Base-by-base conservation (phyloP, 1,139 yeast species). In the Sugiyamaella grinbergsii region DNA sequence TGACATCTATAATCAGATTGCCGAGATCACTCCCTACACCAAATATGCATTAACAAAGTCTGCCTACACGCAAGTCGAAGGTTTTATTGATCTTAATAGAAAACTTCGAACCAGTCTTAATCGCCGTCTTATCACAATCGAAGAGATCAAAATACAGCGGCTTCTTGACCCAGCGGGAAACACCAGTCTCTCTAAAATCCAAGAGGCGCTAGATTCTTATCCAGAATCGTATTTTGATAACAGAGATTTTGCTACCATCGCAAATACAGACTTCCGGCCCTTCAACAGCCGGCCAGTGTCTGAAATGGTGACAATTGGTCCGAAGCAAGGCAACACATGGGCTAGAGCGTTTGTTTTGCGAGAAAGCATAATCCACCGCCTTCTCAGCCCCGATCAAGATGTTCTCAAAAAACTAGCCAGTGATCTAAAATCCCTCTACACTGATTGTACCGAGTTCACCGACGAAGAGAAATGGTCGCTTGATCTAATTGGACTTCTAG, bases 21-120 rank as follows among this genome's bases (percentile, higher is more conserved):
- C 63, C 0, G 90, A 85, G 55, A 66, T 82, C 5, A 72, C 75
- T 10, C 70, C 70, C 42, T 71, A 74, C 60, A 62, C 80, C 23
- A 63, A 69, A 34, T 67, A 68, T 24, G 85, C 86, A 0, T 81
- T 83, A 59, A 75, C 79, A 16, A 70, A 73, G 16, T 74, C 75
- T 10, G 74, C 82, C 0, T 85, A 74, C 63, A 81, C 81, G 51
- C 87, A 86, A 62, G 64, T 86, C 24, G 77, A 77, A 45, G 81
- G 86, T 8, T 80, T 86, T 59, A 62, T 82, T 29, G 78, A 77
- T 24, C 61, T 70, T 29, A 62, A 65, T 8, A 43, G 52, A 10
- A 57, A 58, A 34, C 52, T 69, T 45, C 51, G 50, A 6, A 41
- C 42, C 22, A 66, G 70, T 45, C 49, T 69, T 41, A 55, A 58